phyloP scores from a whole-genome alignment of 805 yeast genomes.

The Sugiyamaella valdiviana region DNA sequence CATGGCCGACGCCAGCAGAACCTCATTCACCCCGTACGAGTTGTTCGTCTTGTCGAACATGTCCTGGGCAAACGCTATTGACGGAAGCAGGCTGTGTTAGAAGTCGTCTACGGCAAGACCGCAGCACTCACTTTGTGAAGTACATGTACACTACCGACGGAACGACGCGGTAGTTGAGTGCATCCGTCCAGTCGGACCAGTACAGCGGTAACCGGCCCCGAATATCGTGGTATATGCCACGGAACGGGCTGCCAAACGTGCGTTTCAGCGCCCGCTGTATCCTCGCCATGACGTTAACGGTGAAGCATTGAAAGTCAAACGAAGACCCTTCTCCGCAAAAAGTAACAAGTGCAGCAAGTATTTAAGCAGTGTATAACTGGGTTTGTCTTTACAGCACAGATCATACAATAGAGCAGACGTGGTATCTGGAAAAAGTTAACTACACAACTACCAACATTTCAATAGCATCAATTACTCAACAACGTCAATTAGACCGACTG shows the following conservation, averaged over 20 bases:
- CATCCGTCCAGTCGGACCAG: slow-evolving; percentile 73
- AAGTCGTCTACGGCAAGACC: background rate
- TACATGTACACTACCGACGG: slow-evolving; percentile 80
- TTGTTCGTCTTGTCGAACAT: slow-evolving; percentile 88
- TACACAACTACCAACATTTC: too few relatives aligned
- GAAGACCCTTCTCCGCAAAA: too few relatives aligned
- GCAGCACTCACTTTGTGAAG: slow-evolving; percentile 54
- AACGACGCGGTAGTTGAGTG: slow-evolving; percentile 75
- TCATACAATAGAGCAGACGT: too few relatives aligned
- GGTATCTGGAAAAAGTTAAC: too few relatives aligned
- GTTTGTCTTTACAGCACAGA: too few relatives aligned
- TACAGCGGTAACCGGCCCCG: slow-evolving; percentile 58
- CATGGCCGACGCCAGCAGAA: slow-evolving; percentile 72
- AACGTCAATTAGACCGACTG: too few relatives aligned
- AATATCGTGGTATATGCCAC: slow-evolving; percentile 52
- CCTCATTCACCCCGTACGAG: slow-evolving; percentile 88
- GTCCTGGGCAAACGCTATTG: slow-evolving; percentile 93
- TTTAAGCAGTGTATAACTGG: too few relatives aligned
- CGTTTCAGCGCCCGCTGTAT: background rate
- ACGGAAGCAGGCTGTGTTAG: slow-evolving; percentile 54
- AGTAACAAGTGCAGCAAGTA: too few relatives aligned
- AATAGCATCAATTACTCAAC: too few relatives aligned
- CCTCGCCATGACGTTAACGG: background rate
- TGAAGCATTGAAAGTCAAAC: background rate
- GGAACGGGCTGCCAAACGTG: slow-evolving; percentile 30